Percentiles rank a stretch among this genome's conserved stretches.
Conservation (phyloP, 345 rosid species). For the Atalantia buxifolia region DNA sequence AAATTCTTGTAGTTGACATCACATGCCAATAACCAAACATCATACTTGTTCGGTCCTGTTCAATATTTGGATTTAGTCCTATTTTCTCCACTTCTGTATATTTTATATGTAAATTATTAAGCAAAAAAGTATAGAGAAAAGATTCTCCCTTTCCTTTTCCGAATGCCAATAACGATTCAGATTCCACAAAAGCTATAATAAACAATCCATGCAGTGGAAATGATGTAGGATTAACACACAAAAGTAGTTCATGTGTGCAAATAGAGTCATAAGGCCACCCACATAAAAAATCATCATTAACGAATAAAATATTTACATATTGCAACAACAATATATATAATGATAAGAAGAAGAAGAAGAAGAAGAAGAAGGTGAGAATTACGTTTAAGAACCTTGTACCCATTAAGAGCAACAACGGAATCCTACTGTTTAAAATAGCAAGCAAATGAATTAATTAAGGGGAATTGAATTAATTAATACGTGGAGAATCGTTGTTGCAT, state of each 20-base stretch:
- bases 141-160: neutral
- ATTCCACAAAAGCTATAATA: neutral
- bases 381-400: neutral
- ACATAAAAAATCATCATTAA: neutral
- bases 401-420: conserved; percentile 3
- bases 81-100: neutral
- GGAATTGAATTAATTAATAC: neutral
- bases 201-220: neutral
- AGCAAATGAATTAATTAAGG: too few species aligned
- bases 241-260: neutral
- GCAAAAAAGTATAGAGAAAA: too few species aligned
- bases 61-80: neutral
- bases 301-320: too few species aligned
- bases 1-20: neutral
- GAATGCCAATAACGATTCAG: neutral
- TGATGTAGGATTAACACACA: neutral
- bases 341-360: too few species aligned
- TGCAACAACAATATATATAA: too few species aligned
- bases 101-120: neutral
- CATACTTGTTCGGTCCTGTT: neutral
- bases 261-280: neutral
- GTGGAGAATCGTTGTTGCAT: conserved; percentile 25
- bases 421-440: neutral
- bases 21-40: neutral
- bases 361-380: neutral